Percentiles rank a stretch among this genome's conserved stretches.
Conservation (phyloP, 257 asterid species). For the Forsythia viridissima region DNA sequence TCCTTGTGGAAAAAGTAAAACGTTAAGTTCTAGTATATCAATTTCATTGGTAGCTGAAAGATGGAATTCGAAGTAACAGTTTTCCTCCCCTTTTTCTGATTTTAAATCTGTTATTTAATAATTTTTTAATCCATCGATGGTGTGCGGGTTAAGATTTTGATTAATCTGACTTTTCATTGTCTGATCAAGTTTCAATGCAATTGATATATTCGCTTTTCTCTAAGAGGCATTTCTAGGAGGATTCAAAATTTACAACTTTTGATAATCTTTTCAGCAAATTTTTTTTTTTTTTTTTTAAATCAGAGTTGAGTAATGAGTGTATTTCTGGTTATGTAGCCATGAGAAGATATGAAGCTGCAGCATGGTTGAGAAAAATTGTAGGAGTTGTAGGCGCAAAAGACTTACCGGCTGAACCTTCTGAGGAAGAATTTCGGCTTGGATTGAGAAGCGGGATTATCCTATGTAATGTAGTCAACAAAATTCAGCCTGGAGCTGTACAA, state of each 20-base stretch:
- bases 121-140: not conserved
- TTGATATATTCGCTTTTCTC: not conserved
- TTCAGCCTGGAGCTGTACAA: slow-evolving; percentile 87
- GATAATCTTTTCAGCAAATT: not conserved
- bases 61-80: not conserved
- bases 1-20: too few species aligned
- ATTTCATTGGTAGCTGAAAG: not conserved
- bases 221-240: not conserved
- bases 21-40: not conserved
- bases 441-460: slow-evolving; percentile 93
- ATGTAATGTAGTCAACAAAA: slow-evolving; percentile 79
- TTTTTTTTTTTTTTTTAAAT: not conserved
- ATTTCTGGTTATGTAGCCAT: slow-evolving; percentile 48
- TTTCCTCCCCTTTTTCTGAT: slow-evolving; percentile 1
- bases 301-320: slow-evolving; percentile 12
- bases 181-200: not conserved
- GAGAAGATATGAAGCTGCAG: slow-evolving; percentile 87
- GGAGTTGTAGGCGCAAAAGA: slow-evolving; percentile 92
- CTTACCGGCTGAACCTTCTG: slow-evolving; percentile 97
- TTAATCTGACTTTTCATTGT: slow-evolving; percentile 2
- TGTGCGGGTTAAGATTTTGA: not conserved
- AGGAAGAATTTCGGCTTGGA: slow-evolving; percentile 90
- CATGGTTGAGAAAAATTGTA: slow-evolving; percentile 78
- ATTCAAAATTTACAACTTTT: not conserved
- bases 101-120: not conserved